Evolutionary conservation across 805 yeast species (phyloP).

Genomic region (Phaffomyces opuntiae): DNA sequence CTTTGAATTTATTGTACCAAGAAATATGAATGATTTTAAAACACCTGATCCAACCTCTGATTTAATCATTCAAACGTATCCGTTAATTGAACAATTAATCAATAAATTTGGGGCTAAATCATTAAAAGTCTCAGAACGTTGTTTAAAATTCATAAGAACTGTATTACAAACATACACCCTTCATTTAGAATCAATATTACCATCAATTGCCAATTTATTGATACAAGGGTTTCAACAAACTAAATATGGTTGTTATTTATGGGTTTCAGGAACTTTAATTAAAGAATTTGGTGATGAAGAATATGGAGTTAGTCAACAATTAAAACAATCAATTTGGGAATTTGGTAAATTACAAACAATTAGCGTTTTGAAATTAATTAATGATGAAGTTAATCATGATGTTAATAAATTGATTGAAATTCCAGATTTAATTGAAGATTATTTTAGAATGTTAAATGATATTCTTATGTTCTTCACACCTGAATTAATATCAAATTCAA

Average conservation of each 20-base stretch:
- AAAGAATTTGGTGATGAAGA: slow-evolving; percentile 50
- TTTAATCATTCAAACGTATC: slow-evolving; percentile 54
- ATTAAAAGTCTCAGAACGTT: slow-evolving; percentile 64
- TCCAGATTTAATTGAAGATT: slow-evolving; percentile 75
- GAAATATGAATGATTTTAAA: slow-evolving; percentile 15
- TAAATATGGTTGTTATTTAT: slow-evolving; percentile 74
- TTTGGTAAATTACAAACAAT: slow-evolving; percentile 64
- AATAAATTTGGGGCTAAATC: slow-evolving; percentile 47
- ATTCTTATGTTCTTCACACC: slow-evolving; percentile 68
- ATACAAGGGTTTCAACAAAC: slow-evolving; percentile 64
- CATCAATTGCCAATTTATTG: slow-evolving; percentile 57
- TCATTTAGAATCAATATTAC: slow-evolving; percentile 51
- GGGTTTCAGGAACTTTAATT: slow-evolving; percentile 82
- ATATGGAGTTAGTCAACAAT: slow-evolving; percentile 19
- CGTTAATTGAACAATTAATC: slow-evolving; percentile 42
- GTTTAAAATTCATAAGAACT: slow-evolving; percentile 59
- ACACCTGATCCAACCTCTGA: slow-evolving; percentile 43
- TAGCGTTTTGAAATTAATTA: slow-evolving; percentile 45
- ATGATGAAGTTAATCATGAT: slow-evolving; percentile 11
- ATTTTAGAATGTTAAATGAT: slow-evolving; percentile 73
- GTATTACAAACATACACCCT: slow-evolving; percentile 56
- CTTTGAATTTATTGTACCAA: slow-evolving; percentile 48
- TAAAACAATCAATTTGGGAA: slow-evolving; percentile 59
- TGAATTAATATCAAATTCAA: slow-evolving; percentile 32
- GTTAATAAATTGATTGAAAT: slow-evolving; percentile 16